phyloP scores from a whole-genome alignment of 371 early-diverging fungal species.

The Circinella umbellata region DNA sequence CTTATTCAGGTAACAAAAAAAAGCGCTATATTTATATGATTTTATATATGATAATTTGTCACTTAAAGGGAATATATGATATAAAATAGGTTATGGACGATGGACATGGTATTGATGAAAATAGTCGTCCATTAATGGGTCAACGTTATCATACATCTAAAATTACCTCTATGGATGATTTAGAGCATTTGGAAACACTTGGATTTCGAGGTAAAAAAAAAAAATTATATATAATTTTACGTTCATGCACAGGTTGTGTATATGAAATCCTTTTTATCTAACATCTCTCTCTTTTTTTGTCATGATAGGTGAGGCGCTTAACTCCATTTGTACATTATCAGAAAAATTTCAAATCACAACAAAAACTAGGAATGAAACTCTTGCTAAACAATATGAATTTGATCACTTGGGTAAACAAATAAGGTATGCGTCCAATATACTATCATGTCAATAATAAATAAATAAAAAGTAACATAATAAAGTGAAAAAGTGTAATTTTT shows the following conservation, averaged over 20 bases:
- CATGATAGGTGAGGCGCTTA: conserved; percentile 54
- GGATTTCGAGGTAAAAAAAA: conserved; percentile 70
- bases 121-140: conserved; percentile 47
- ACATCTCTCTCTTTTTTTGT: neutral
- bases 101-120: conserved; percentile 60
- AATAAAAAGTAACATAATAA: no score
- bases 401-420: conserved; percentile 33
- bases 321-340: conserved; percentile 55
- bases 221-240: neutral
- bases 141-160: conserved; percentile 76
- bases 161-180: conserved; percentile 62
- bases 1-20: conserved; percentile 32
- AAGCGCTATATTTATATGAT: no score
- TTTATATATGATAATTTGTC: no score
- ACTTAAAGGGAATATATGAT: no score
- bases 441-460: neutral
- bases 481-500: neutral
- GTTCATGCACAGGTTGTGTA: no score
- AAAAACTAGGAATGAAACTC: conserved; percentile 31
- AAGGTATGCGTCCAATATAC: conserved; percentile 22
- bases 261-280: neutral
- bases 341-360: conserved; percentile 39
- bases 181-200: conserved; percentile 55
- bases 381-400: conserved; percentile 39
- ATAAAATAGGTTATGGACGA: conserved; percentile 53